phyloP scores from a whole-genome alignment of 2,329 filamentous ascomycete genomes.

The Curvularia eragrostidis region DNA sequence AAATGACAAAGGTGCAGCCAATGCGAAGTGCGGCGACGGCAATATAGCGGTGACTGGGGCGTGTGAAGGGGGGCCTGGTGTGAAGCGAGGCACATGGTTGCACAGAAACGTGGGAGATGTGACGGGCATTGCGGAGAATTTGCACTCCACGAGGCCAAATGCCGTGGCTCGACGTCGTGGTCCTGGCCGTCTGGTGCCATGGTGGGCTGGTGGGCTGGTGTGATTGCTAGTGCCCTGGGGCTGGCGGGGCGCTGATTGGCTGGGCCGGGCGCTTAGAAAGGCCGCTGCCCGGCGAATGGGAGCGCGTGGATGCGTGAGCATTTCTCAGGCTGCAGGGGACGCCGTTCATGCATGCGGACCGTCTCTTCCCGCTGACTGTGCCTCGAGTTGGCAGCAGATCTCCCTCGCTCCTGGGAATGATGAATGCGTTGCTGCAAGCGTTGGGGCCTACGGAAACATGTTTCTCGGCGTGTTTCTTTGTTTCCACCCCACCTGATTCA shows the following conservation, averaged over 20 bases:
- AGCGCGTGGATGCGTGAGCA: conserved; percentile 4
- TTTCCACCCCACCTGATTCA: too few species aligned
- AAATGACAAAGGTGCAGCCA: conserved; percentile 11
- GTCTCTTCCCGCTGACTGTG: conserved; percentile 34
- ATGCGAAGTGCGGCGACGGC: conserved; percentile 18
- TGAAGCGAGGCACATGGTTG: conserved; percentile 19
- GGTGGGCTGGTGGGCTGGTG: background rate
- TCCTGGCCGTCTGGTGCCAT: background rate
- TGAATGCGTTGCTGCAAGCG: too few species aligned
- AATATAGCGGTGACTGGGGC: conserved; percentile 21
- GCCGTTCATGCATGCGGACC: conserved; percentile 33
- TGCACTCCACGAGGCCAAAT: conserved; percentile 16
- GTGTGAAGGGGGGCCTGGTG: conserved; percentile 14
- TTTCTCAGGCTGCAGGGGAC: conserved; percentile 20
- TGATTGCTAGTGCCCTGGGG: conserved; percentile 19
- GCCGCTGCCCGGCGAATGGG: conserved; percentile 18
- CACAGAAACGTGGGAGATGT: conserved; percentile 20
- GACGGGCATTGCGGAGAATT: conserved; percentile 22
- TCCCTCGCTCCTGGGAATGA: conserved; percentile 5
- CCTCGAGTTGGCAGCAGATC: conserved; percentile 24
- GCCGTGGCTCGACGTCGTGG: conserved; percentile 2
- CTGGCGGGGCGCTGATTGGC: conserved; percentile 20
- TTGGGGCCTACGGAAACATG: too few species aligned
- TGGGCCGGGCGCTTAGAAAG: conserved; percentile 24
- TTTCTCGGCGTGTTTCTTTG: too few species aligned